These are phyloP conservation scores for Cystobasidium sp. DNA, from an alignment of 1,284 basidiomycete genomes.

Conservation along the genomic window DNA sequence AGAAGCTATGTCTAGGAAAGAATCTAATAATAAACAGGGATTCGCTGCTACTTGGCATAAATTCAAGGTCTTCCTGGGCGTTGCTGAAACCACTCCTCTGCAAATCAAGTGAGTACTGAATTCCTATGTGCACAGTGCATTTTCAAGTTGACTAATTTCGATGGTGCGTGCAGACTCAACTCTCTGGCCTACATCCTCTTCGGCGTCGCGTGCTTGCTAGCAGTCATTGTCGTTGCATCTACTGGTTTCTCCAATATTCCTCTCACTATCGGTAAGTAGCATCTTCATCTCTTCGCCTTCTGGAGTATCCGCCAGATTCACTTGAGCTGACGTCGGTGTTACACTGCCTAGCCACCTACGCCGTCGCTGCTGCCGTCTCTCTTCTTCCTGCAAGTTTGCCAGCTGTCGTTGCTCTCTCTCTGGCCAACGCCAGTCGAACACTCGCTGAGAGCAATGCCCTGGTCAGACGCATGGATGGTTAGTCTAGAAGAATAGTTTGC, in stretches of 20 bases:
- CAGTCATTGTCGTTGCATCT: slow-evolving; percentile 66
- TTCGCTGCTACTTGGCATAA: slow-evolving; percentile 57
- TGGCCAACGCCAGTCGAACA: slow-evolving; percentile 58
- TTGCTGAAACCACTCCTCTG: slow-evolving; percentile 64
- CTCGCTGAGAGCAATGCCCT: slow-evolving; percentile 61
- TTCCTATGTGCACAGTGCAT: neutral
- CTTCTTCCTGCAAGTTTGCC: slow-evolving; percentile 61
- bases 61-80: slow-evolving; percentile 58
- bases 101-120: slow-evolving; percentile 62
- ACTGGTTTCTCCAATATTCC: slow-evolving; percentile 61
- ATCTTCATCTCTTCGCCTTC: neutral
- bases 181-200: slow-evolving; percentile 69
- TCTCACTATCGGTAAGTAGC: slow-evolving; percentile 54
- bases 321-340: slow-evolving; percentile 53
- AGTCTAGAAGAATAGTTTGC: no score
- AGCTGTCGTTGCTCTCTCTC: slow-evolving; percentile 59
- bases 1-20: slow-evolving; percentile 59
- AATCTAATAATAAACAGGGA: slow-evolving; percentile 55
- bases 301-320: neutral
- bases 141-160: neutral
- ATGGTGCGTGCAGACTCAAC: slow-evolving; percentile 56
- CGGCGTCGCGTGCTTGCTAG: slow-evolving; percentile 64
- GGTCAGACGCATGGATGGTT: slow-evolving; percentile 60
- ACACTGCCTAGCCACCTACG: slow-evolving; percentile 56
- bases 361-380: slow-evolving; percentile 63